Evolutionary conservation across 257 asterid genomes (phyloP).

Genomic region (Solanum megistacrolobum): DNA sequence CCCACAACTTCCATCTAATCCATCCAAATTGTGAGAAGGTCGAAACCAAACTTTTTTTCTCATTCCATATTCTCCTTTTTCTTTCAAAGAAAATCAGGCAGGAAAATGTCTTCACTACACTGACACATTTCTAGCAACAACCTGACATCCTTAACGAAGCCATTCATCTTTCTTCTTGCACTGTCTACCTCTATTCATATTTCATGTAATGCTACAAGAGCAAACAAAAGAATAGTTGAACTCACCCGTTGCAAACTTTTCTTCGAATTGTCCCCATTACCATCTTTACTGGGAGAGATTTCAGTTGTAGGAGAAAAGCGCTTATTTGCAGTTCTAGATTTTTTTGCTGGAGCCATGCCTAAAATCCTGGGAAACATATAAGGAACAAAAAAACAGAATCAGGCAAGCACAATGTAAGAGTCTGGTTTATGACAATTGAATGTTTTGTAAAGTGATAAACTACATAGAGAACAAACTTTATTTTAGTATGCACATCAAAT

Average conservation of each 20-base stretch:
- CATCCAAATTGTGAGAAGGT: neutral
- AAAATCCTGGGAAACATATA: conserved; percentile 3
- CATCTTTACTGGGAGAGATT: conserved; percentile 59
- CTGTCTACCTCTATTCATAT: neutral
- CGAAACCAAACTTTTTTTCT: neutral
- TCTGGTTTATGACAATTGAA: neutral
- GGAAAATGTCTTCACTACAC: neutral
- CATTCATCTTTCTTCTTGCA: neutral
- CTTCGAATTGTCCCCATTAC: conserved; percentile 27
- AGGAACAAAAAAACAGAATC: neutral
- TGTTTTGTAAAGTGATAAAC: neutral
- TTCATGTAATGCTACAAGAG: conserved; percentile 2
- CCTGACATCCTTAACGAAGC: neutral
- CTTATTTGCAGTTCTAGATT: conserved; percentile 49
- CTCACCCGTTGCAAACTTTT: conserved; percentile 58
- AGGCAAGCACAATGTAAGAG: neutral
- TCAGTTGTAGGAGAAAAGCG: conserved; percentile 36
- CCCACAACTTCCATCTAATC: neutral
- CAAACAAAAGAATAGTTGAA: neutral
- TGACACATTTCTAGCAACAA: neutral
- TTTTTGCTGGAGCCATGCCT: conserved; percentile 62
- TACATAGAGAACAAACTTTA: neutral
- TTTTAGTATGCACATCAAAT: neutral
- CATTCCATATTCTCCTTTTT: neutral
- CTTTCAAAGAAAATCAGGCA: neutral